These are phyloP conservation scores for Cyberlindnera misumaiensis DNA, from an alignment of 805 yeast species.

Conservation along the genomic window DNA sequence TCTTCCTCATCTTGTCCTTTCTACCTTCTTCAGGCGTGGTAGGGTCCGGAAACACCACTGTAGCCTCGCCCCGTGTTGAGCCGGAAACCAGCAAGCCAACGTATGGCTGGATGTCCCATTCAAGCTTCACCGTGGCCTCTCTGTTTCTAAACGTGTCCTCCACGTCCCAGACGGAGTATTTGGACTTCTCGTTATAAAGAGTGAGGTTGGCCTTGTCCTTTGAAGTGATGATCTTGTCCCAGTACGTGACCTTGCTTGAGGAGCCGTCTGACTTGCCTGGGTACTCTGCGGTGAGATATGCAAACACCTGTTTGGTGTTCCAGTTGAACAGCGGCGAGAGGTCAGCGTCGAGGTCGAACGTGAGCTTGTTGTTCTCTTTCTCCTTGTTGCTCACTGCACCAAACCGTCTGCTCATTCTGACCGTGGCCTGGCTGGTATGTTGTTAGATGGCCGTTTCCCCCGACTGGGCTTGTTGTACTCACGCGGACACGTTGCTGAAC, in stretches of 20 bases:
- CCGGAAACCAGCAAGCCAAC: slow-evolving; percentile 79
- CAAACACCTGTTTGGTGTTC: slow-evolving; percentile 96
- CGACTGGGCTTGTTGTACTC: no score
- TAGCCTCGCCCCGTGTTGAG: slow-evolving; percentile 30
- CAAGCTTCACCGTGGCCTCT: slow-evolving; percentile 61
- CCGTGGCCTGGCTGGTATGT: slow-evolving; percentile 26
- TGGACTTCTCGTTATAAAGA: slow-evolving; percentile 49
- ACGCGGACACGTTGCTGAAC: slow-evolving; percentile 29
- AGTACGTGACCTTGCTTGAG: slow-evolving; percentile 69
- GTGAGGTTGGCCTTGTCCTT: slow-evolving; percentile 52
- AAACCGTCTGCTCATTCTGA: slow-evolving; percentile 51
- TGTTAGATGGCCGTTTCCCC: no score
- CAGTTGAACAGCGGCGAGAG: slow-evolving; percentile 80
- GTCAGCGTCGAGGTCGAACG: slow-evolving; percentile 71
- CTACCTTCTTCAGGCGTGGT: slow-evolving; percentile 6
- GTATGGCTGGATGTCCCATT: slow-evolving; percentile 91
- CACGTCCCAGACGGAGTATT: slow-evolving; percentile 86
- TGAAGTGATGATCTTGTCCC: slow-evolving; percentile 77
- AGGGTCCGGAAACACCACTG: slow-evolving; percentile 15
- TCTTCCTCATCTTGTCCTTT: slow-evolving; percentile 9
- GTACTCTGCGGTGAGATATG: slow-evolving; percentile 83
- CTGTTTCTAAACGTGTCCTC: slow-evolving; percentile 50
- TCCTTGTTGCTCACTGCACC: slow-evolving; percentile 64
- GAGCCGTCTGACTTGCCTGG: slow-evolving; percentile 31
- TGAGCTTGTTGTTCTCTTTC: slow-evolving; percentile 68